Base-by-base conservation (phyloP, 352 stramenopile species). In the Globisporangium recalcitrans region DNA sequence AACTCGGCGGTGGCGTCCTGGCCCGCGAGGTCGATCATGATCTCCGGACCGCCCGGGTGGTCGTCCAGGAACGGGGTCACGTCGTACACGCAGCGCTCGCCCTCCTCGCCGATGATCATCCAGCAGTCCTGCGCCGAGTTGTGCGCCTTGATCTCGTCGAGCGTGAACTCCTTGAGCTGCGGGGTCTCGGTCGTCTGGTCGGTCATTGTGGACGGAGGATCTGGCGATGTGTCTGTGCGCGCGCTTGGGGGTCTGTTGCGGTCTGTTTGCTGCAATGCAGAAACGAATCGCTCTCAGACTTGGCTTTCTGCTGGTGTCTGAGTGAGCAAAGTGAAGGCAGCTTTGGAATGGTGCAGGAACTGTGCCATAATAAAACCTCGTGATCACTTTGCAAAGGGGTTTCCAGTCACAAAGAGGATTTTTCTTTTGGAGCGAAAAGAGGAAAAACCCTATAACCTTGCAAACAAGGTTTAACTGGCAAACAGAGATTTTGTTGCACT, bases 51-150 rank as follows among this genome's bases (percentile, higher is more conserved):
- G 72, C 97, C 97, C n/a, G 97, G 97, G 79, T 99, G 97, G 74
- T 99, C 96, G 69, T 99, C 95, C 55, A 99, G 80, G 81, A 99
- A 99, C 56, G 87, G 85, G 22, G 95, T 98, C 36, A 99, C 93
- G 73, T 99, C 95, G 75, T 99, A 99, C 24, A 99, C 96, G 75
- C 98, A 97, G 66, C 77, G 77, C 13, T 85, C 55, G 53, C 86
- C 86, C 11, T 85, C 72, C 5, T 83, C 72, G 36, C 77, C 71
- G 63, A 95, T 80, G 68, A 96, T 82, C 70, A 96, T 82, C 86
- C 86, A 96, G 78, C 82, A 93, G 70, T 96, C 86, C 63, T 88
- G 71, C 14, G 69, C 81, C 27, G 72, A 83, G 56, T 87, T 90
- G 71, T 96, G 87, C 65, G 90, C 83, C 29, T 86, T 71, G 29